Percentiles rank a stretch among this genome's conserved stretches.
phyloP scores from a whole-genome alignment of 1,284 basidiomycete species.

The Schizophyllum amplum region DNA sequence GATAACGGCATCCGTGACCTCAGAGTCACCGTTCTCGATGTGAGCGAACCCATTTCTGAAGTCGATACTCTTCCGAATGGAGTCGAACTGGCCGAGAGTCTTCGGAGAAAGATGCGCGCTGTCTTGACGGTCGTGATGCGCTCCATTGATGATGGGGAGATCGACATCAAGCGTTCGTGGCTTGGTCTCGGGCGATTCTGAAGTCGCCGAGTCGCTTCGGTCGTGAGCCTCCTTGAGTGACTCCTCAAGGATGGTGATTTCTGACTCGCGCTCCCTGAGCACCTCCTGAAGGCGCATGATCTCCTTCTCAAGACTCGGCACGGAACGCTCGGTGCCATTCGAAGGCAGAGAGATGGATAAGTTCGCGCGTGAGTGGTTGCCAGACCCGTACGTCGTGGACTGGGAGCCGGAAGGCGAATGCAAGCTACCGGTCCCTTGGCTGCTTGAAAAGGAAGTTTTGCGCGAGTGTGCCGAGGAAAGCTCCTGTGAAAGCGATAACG shows the following conservation, averaged over 20 bases:
- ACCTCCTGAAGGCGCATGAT: constrained; percentile 88
- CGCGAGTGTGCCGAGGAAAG: constrained; percentile 83
- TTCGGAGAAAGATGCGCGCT: constrained; percentile 49
- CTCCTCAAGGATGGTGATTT: constrained; percentile 72
- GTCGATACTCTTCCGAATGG: constrained; percentile 58
- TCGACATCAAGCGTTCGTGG: constrained; percentile 17
- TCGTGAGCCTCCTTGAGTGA: constrained; percentile 46
- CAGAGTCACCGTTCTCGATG: constrained; percentile 19
- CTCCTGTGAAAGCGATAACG: constrained; percentile 92
- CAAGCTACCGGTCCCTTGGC: constrained; percentile 58
- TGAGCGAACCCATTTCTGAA: constrained; percentile 30
- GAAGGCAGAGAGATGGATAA: constrained; percentile 50
- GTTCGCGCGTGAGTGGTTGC: constrained; percentile 37
- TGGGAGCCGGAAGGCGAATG: constrained; percentile 44
- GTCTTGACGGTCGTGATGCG: constrained; percentile 15
- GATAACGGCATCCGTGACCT: constrained; percentile 21
- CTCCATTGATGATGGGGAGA: constrained; percentile 8
- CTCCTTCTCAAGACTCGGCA: constrained; percentile 81
- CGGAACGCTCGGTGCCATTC: constrained; percentile 28
- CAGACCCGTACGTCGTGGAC: constrained; percentile 21
- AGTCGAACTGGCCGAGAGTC: constrained; percentile 63
- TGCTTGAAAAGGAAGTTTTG: constrained; percentile 71
- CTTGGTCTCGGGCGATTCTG: constrained; percentile 7
- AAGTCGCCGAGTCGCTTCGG: constrained; percentile 3
- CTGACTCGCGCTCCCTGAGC: constrained; percentile 79